Percentiles rank a stretch among this genome's conserved stretches.
Evolutionary conservation across 1,139 yeast genomes (phyloP).

Genomic region (Kluyveromyces marxianus): DNA sequence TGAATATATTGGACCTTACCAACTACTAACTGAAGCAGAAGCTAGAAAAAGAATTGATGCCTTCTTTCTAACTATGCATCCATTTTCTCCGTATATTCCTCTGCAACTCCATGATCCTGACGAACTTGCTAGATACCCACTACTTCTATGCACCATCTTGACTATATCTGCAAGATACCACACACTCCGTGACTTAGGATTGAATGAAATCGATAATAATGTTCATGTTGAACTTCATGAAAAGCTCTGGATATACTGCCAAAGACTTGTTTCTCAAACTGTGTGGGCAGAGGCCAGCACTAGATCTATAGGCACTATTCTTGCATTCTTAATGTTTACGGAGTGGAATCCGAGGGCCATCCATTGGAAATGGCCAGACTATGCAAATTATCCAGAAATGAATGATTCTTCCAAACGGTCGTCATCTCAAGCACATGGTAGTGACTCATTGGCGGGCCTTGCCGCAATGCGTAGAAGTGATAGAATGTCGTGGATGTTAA

Average conservation of each 20-base stretch:
- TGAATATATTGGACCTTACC: conserved; percentile 57
- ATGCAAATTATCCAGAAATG: conserved; percentile 46
- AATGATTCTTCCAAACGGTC: conserved; percentile 10
- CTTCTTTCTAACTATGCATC: conserved; percentile 76
- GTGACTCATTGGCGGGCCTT: conserved; percentile 56
- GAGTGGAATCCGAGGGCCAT: conserved; percentile 96
- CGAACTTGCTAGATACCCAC: conserved; percentile 68
- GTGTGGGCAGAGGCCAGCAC: conserved; percentile 95
- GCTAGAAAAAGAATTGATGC: conserved; percentile 55
- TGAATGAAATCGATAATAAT: conserved; percentile 19
- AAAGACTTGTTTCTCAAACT: conserved; percentile 71
- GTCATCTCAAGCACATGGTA: conserved; percentile 16
- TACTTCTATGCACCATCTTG: conserved; percentile 68
- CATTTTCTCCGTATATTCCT: conserved; percentile 84
- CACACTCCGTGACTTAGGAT: conserved; percentile 38
- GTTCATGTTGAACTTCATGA: conserved; percentile 56
- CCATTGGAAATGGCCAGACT: conserved; percentile 83
- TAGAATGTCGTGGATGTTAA: conserved; percentile 89
- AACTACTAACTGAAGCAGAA: conserved; percentile 59
- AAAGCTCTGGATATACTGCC: conserved; percentile 76
- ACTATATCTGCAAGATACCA: conserved; percentile 76
- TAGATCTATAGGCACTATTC: conserved; percentile 76
- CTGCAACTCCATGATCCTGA: conserved; percentile 59
- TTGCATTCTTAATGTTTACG: conserved; percentile 78
- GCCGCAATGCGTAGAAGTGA: conserved; percentile 84